A percentile compares a stretch with the other conserved stretches of the same genome.
Conservation (phyloP, 805 yeast genomes). For the Maudiozyma barnettii region DNA sequence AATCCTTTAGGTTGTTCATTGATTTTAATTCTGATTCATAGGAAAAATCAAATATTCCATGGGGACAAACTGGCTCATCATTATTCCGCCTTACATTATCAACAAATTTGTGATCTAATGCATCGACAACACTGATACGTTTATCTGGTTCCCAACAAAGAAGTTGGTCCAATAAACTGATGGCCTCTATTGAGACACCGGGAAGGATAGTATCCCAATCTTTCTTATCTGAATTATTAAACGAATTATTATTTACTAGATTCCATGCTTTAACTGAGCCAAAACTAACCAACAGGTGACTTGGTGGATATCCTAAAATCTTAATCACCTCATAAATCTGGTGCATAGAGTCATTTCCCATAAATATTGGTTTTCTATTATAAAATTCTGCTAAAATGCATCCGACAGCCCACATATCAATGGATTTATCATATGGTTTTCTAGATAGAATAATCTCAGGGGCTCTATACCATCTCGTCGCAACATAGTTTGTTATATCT, state of each 20-base stretch:
- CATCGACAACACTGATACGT: constrained; percentile 47
- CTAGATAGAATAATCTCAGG: constrained; percentile 73
- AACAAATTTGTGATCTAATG: constrained; percentile 51
- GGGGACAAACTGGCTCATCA: constrained; percentile 46
- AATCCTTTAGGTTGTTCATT: constrained; percentile 38
- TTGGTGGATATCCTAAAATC: constrained; percentile 63
- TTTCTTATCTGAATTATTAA: constrained; percentile 20
- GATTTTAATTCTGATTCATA: constrained; percentile 43
- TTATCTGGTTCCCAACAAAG: constrained; percentile 54
- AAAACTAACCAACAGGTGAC: constrained; percentile 34
- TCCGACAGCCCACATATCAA: constrained; percentile 92
- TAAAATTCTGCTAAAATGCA: constrained; percentile 82
- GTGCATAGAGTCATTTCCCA: constrained; percentile 61
- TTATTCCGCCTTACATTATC: constrained; percentile 40
- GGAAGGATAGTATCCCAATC: constrained; percentile 55
- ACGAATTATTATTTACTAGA: constrained; percentile 35
- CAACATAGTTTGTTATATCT: constrained; percentile 75
- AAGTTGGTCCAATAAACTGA: constrained; percentile 43
- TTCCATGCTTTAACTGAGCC: constrained; percentile 41
- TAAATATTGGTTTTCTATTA: constrained; percentile 69
- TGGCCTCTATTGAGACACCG: constrained; percentile 44
- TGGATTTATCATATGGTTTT: constrained; percentile 50
- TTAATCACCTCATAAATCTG: constrained; percentile 63
- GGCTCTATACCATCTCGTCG: constrained; percentile 93
- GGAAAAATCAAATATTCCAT: constrained; percentile 49